Conservation (phyloP, 495 filamentous ascomycete genomes). For the Articulospora tetracladia region DNA sequence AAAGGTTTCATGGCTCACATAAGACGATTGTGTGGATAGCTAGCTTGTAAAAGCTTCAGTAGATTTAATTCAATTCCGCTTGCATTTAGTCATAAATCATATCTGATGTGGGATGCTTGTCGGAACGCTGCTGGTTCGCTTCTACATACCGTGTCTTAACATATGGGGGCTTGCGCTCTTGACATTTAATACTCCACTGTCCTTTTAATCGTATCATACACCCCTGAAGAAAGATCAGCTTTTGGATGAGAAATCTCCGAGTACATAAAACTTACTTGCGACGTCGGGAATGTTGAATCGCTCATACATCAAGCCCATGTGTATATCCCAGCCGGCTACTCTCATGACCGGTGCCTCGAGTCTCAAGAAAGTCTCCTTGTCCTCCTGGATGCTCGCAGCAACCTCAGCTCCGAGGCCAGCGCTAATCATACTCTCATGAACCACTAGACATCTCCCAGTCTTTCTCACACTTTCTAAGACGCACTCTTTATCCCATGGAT, state of each 20-base stretch:
- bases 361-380: constrained; percentile 71
- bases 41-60: too few relatives aligned
- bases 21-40: too few relatives aligned
- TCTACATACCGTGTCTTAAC: too few relatives aligned
- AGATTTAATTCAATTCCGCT: too few relatives aligned
- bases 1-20: too few relatives aligned
- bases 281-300: constrained; percentile 88
- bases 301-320: constrained; percentile 80
- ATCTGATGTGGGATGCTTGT: neutral
- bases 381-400: constrained; percentile 86
- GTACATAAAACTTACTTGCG: constrained; percentile 61
- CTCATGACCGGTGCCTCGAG: constrained; percentile 91
- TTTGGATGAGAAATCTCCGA: neutral
- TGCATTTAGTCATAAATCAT: too few relatives aligned
- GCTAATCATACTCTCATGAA: constrained; percentile 95
- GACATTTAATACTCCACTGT: constrained; percentile 24
- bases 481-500: constrained; percentile 90
- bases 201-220: constrained; percentile 51
- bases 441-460: constrained; percentile 86
- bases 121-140: neutral
- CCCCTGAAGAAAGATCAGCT: constrained; percentile 37
- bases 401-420: constrained; percentile 93
- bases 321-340: constrained; percentile 88
- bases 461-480: constrained; percentile 82
- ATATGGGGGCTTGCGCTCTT: too few relatives aligned